Base-by-base conservation (phyloP, 2,329 filamentous ascomycete genomes). In the Ophiostoma himal-ulmi region DNA sequence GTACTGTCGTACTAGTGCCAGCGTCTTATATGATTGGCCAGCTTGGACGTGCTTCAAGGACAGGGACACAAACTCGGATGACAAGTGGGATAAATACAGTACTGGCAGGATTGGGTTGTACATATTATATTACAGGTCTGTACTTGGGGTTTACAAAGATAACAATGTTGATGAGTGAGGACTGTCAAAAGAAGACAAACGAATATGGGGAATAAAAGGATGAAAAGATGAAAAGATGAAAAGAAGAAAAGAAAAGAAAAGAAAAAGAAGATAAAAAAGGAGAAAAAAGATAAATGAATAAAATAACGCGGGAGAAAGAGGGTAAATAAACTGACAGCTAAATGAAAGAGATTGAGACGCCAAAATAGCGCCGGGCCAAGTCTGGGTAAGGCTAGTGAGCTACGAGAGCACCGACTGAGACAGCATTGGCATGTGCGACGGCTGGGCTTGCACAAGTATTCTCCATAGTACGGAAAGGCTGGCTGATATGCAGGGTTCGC, bases 1-100 rank as follows among this genome's bases (percentile, higher is more conserved):
- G 52, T 57, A 30, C 22, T 57, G 54, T 5, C 57, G 57, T 62
- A 5, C 36, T 62, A 62, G 57, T 62, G 26, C 10, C 11, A 62
- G n/a, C 26, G 57, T 62, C 57, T 62, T 62, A 62, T 62, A 36
- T 62, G 57, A 62, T 62, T 62, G 57, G 57, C 57, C 26, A 34
- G 57, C 20, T 62, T 30, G 2, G 26, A 62, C 57, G 57, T 62
- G 26, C 57, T n/a, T 6, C 44, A 48, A n/a, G 44, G 44, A 62
- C 5, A 57, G 41, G 11, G 10, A 20, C 22, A 60, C 30, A 60
- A 34, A 26, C 54, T 57, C 52, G 22, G 22, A 57, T 57, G 52
- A 57, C n/a, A 26, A 48, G 44, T 17, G 44, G 48, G n/a, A 54
- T n/a, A 22, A 54, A 54, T 22, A 52, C 17, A 10, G 52, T 22